Percentiles rank a stretch among this genome's conserved stretches.
These are phyloP conservation scores for Dactylellina cionopaga DNA, from an alignment of 2,329 filamentous ascomycete genomes.

Conservation along the genomic window DNA sequence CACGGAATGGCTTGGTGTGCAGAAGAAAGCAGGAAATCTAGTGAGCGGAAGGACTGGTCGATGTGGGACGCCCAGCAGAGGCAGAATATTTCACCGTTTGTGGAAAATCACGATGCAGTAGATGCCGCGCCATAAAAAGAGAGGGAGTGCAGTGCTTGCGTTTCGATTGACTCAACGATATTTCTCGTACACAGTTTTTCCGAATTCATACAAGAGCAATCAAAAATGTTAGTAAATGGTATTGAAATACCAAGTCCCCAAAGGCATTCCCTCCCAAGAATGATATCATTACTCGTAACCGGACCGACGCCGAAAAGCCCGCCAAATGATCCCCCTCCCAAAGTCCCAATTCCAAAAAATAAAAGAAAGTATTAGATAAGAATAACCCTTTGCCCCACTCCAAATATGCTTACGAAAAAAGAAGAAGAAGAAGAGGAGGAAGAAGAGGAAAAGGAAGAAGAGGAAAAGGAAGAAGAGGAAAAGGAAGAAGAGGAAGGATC, in stretches of 20 bases:
- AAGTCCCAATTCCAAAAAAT: background rate
- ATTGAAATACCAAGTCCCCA: conserved; percentile 9
- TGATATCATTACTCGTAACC: conserved; percentile 7
- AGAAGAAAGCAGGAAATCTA: conserved; percentile 68
- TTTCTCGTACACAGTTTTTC: conserved; percentile 28
- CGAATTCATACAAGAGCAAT: conserved; percentile 25
- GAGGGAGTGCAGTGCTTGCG: conserved; percentile 13
- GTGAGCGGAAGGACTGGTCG: conserved; percentile 27
- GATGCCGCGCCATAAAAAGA: background rate
- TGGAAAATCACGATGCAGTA: background rate
- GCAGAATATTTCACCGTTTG: background rate
- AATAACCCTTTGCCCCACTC: background rate
- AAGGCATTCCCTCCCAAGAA: background rate
- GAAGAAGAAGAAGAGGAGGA: conserved; percentile 6
- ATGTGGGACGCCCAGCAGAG: conserved; percentile 38
- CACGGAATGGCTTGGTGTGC: conserved; percentile 95
- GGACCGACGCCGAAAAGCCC: no score
- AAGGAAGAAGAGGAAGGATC: no score
- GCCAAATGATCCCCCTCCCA: no score
- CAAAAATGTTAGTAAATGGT: conserved; percentile 11
- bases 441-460: background rate
- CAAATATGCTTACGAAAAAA: background rate
- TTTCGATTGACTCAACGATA: conserved; percentile 14
- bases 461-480: conserved; percentile 4
- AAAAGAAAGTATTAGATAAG: background rate